phyloP scores from a whole-genome alignment of 2,329 filamentous ascomycete species.

The Sarocladium oryzae region DNA sequence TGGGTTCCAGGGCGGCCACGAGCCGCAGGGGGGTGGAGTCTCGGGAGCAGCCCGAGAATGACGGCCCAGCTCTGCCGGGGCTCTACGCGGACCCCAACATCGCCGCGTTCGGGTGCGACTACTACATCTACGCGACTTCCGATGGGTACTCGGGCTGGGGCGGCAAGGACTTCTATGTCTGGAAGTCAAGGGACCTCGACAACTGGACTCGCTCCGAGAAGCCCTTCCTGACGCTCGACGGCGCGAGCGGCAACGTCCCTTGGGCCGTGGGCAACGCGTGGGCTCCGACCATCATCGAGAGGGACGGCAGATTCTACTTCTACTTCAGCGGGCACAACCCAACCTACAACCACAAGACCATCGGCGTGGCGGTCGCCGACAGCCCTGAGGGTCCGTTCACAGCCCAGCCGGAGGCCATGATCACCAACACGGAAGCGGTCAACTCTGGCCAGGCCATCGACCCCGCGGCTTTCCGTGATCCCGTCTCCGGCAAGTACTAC shows the following conservation, averaged over 20 bases:
- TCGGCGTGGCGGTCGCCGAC: slow-evolving; percentile 53
- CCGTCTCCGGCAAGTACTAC: slow-evolving; percentile 49
- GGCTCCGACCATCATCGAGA: slow-evolving; percentile 56
- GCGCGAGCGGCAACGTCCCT: slow-evolving; percentile 45
- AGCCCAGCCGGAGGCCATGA: slow-evolving; percentile 46
- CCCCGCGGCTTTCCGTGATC: slow-evolving; percentile 54
- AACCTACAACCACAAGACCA: slow-evolving; percentile 45
- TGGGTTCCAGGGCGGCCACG: neutral
- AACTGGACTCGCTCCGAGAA: slow-evolving; percentile 33
- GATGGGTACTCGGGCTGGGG: slow-evolving; percentile 39
- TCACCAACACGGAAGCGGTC: slow-evolving; percentile 45
- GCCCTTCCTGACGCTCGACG: slow-evolving; percentile 39
- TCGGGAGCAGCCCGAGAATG: neutral
- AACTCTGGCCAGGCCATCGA: slow-evolving; percentile 42
- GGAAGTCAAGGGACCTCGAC: slow-evolving; percentile 37
- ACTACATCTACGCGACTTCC: slow-evolving; percentile 41
- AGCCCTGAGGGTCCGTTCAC: slow-evolving; percentile 54
- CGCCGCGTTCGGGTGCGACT: slow-evolving; percentile 33
- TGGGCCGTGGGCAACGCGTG: slow-evolving; percentile 63
- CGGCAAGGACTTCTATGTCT: slow-evolving; percentile 39
- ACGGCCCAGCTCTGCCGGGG: slow-evolving; percentile 30
- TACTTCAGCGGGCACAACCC: slow-evolving; percentile 52
- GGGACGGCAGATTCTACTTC: slow-evolving; percentile 57
- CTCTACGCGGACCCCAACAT: slow-evolving; percentile 42
- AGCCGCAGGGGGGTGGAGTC: neutral